Evolutionary conservation across 148 eudicot species (phyloP).

Genomic region (Arbutus unedo): DNA sequence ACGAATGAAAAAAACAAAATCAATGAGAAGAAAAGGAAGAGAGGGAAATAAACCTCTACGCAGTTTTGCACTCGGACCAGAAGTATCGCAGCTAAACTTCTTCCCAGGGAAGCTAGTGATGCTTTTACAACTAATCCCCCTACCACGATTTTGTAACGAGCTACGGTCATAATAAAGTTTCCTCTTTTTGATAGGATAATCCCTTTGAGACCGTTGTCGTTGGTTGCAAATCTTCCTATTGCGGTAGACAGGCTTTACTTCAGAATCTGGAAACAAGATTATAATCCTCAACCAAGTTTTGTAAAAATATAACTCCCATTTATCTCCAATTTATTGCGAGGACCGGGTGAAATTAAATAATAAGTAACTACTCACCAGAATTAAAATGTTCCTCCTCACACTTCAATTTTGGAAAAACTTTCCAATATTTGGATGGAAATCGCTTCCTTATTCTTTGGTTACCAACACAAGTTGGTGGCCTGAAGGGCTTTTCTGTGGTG

Average conservation of each 20-base stretch:
- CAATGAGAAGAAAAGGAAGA: not conserved
- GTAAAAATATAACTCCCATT: not conserved
- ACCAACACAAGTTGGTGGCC: conserved; percentile 48
- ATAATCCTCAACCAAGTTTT: not conserved
- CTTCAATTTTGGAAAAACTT: conserved; percentile 39
- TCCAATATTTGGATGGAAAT: conserved; percentile 59
- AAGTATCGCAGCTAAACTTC: conserved; percentile 28
- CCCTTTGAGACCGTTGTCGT: conserved; percentile 71
- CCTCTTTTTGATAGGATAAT: conserved; percentile 84
- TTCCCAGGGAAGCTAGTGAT: conserved; percentile 41
- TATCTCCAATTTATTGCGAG: not conserved
- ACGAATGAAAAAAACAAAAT: not conserved
- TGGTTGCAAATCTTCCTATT: conserved; percentile 43
- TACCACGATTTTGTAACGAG: conserved; percentile 45
- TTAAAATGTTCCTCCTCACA: conserved; percentile 40
- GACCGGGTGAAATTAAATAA: conserved; percentile 3
- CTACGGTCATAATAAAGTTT: conserved; percentile 47
- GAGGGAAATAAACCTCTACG: conserved; percentile 45
- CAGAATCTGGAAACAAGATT: conserved; percentile 36
- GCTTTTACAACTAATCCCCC: conserved; percentile 35
- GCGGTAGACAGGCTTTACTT: conserved; percentile 39
- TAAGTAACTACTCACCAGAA: conserved; percentile 44
- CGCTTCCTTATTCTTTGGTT: conserved; percentile 59
- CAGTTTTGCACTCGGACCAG: conserved; percentile 28
- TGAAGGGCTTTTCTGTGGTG: conserved; percentile 34